Conservation (phyloP, 2,329 filamentous ascomycete genomes). For the Calonectria henricotiae region DNA sequence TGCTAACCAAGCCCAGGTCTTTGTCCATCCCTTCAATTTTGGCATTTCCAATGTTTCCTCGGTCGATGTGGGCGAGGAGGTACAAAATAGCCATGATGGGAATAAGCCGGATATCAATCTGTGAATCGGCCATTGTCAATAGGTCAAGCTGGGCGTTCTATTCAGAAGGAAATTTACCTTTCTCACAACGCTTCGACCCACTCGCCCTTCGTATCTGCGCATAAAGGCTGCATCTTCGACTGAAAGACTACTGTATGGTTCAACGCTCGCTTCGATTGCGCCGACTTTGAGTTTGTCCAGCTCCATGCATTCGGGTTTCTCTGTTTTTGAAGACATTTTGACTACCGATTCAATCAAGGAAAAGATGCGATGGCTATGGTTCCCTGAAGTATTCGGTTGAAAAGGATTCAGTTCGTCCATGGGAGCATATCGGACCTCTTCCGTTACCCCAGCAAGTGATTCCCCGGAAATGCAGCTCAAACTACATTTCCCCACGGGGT, state of each 20-base stretch:
- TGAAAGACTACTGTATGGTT: constrained; percentile 49
- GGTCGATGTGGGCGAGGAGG: constrained; percentile 43
- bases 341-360: too few species aligned
- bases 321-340: not conserved
- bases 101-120: constrained; percentile 45
- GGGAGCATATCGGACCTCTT: not conserved
- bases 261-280: not conserved
- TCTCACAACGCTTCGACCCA: constrained; percentile 41
- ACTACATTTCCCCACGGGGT: constrained; percentile 4
- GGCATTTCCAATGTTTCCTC: constrained; percentile 50
- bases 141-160: not conserved
- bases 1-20: constrained; percentile 66
- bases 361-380: not conserved
- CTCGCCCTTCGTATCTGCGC: constrained; percentile 39
- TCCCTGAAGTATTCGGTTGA: not conserved
- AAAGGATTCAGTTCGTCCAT: not conserved
- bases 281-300: not conserved
- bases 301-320: not conserved
- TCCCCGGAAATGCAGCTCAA: constrained; percentile 2
- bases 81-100: constrained; percentile 43
- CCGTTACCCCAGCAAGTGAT: not conserved
- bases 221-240: constrained; percentile 42
- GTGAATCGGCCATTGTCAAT: not conserved
- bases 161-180: constrained; percentile 22
- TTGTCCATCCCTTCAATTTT: constrained; percentile 61